Percentiles rank a stretch among this genome's conserved stretches.
These are phyloP conservation scores for Bipolaris sorokiniana DNA, from an alignment of 2,329 filamentous ascomycete genomes.

Conservation along the genomic window DNA sequence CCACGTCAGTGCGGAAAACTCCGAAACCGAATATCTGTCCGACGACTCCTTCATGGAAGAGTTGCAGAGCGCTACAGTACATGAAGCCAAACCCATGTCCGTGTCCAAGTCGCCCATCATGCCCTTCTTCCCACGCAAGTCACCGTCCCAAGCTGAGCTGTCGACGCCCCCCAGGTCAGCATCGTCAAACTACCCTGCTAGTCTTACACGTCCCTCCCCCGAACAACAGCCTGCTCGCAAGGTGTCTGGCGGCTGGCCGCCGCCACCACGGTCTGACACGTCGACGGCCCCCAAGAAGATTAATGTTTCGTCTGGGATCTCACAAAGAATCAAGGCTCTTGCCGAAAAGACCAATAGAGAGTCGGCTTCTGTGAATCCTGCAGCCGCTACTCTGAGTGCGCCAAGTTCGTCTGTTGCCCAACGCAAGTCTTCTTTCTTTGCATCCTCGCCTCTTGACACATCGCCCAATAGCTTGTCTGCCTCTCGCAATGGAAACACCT, in stretches of 20 bases:
- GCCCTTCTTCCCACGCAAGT: slow-evolving; percentile 60
- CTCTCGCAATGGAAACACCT: slow-evolving; percentile 40
- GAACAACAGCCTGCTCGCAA: slow-evolving; percentile 35
- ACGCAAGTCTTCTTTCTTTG: slow-evolving; percentile 49
- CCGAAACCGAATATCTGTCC: slow-evolving; percentile 62
- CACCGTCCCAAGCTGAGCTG: slow-evolving; percentile 29
- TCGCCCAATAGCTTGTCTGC: slow-evolving; percentile 34
- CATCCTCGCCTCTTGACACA: slow-evolving; percentile 39
- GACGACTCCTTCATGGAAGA: slow-evolving; percentile 87
- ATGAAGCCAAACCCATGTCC: slow-evolving; percentile 80
- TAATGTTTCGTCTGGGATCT: slow-evolving; percentile 88
- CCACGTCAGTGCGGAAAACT: slow-evolving; percentile 47
- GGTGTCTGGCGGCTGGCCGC: slow-evolving; percentile 42
- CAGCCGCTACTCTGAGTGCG: slow-evolving; percentile 32
- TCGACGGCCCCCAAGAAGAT: slow-evolving; percentile 67
- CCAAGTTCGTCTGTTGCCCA: slow-evolving; percentile 43
- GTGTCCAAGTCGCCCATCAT: slow-evolving; percentile 79
- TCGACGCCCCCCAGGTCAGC: slow-evolving; percentile 39
- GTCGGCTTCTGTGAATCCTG: slow-evolving; percentile 35
- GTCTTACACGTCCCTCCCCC: slow-evolving; percentile 33
- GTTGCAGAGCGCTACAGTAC: slow-evolving; percentile 77
- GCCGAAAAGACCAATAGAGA: slow-evolving; percentile 72
- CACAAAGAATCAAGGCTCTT: slow-evolving; percentile 90
- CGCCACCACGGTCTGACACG: slow-evolving; percentile 34
- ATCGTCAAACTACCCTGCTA: slow-evolving; percentile 45